A percentile compares a stretch with the other conserved stretches of the same genome.
phyloP scores from a whole-genome alignment of 2,329 filamentous ascomycete genomes.

The Botrytis squamosa region DNA sequence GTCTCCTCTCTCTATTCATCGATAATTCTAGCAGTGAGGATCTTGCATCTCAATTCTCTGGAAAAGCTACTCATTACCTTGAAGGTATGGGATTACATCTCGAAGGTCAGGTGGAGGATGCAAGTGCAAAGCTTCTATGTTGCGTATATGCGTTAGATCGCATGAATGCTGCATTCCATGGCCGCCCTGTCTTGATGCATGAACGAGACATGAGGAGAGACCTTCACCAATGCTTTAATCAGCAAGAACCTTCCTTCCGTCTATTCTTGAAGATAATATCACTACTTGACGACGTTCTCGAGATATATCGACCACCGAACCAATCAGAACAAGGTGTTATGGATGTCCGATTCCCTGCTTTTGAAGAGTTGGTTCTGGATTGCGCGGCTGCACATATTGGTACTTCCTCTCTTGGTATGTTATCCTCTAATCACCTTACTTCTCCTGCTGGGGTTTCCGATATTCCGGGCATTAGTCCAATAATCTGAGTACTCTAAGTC shows the following conservation, averaged over 20 bases:
- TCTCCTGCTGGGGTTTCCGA: neutral
- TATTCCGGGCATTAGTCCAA: neutral
- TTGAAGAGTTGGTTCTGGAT: constrained; percentile 36
- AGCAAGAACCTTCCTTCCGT: constrained; percentile 55
- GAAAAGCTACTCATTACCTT: constrained; percentile 55
- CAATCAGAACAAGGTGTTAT: constrained; percentile 36
- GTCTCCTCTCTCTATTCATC: constrained; percentile 58
- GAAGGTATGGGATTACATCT: constrained; percentile 58
- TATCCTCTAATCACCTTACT: neutral
- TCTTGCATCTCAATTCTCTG: constrained; percentile 52
- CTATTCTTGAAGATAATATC: constrained; percentile 55
- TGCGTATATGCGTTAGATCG: constrained; percentile 61
- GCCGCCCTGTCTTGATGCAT: constrained; percentile 58
- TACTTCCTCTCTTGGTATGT: constrained; percentile 27
- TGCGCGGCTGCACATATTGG: constrained; percentile 27
- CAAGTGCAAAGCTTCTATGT: constrained; percentile 50
- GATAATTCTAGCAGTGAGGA: constrained; percentile 56
- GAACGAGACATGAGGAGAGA: constrained; percentile 58
- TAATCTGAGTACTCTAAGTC: neutral
- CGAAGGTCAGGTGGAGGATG: constrained; percentile 38
- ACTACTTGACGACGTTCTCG: constrained; percentile 58
- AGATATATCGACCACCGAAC: constrained; percentile 54
- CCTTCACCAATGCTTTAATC: constrained; percentile 50
- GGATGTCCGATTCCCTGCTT: constrained; percentile 33
- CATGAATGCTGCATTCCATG: constrained; percentile 59